Base-by-base conservation (phyloP, 2,329 filamentous ascomycete genomes). In the Achaetomium macrosporum region DNA sequence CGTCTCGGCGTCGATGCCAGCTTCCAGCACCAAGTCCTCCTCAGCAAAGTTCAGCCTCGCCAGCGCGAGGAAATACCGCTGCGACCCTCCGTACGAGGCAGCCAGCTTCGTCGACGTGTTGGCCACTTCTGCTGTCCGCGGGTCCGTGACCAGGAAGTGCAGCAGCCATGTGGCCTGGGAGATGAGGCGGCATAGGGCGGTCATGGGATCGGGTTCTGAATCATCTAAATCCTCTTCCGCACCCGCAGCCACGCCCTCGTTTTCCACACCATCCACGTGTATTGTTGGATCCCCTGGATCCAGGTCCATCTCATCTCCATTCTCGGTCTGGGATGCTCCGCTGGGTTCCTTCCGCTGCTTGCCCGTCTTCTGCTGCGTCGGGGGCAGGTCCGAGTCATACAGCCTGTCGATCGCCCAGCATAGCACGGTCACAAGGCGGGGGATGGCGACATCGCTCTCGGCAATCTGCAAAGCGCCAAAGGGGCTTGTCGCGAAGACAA, bases 31-130 rank as follows among this genome's bases (percentile, higher is more conserved):
- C 9, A 88, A 69, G 30, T 89, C 86, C 56, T 95, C 89, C 46
- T 84, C 82, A 6, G 83, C 85, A 66, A 96, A 96, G 0, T 88
- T 90, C n/a, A 97, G 72, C 40, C 92, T 74, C 0, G 89, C 90
- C 42, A 99, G 73, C 2, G 83, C 83, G 10, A 96, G 80, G 1
- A 95, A 74, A 63, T 95, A 92, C 48, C 90, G 90, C 64, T 96
- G 90, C 47, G 82, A 81, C 0, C 85, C 88, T 3, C 89, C 88
- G 5, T 82, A 77, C 0, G 88, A 80, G 9, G 79, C 78, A 0
- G 78, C 76, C 5, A 96, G 74, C 66, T 92, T 95, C 45, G 80
- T 77, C 45, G 83, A 78, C 57, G 95, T 81, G 59, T 92, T 81
- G 17, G 72, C 72, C 6, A 69, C 58, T 42, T 73, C 66, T 0